Evolutionary conservation across 2,329 filamentous ascomycete species (phyloP).

Genomic region (Colletotrichum liriopes): DNA sequence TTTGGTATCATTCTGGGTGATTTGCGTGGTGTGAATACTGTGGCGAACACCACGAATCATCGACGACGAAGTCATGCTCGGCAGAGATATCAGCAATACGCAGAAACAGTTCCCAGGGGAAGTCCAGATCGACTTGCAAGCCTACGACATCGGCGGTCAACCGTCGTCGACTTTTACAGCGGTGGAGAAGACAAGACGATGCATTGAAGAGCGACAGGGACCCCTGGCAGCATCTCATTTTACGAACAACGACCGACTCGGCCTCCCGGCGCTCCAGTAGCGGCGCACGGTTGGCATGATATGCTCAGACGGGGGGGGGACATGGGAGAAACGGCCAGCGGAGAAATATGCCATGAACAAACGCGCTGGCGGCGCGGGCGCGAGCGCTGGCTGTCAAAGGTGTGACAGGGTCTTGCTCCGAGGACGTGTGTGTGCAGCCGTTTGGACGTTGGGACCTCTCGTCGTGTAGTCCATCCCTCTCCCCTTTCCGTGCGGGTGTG

Average conservation of each 20-base stretch:
- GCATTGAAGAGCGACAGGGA: conserved; percentile 25
- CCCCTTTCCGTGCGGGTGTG: background rate
- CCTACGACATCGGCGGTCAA: conserved; percentile 2
- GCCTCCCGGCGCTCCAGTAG: conserved; percentile 3
- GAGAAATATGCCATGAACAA: background rate
- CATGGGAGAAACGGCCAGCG: background rate
- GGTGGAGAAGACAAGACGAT: conserved; percentile 1
- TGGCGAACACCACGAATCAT: background rate
- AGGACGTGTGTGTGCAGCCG: conserved; percentile 2
- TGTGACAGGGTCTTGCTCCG: conserved; percentile 24
- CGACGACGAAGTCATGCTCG: background rate
- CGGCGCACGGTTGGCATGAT: conserved; percentile 23
- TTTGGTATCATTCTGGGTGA: background rate
- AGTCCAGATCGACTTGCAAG: background rate
- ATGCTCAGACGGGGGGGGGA: conserved; percentile 4
- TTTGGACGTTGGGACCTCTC: background rate
- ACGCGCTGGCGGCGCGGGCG: conserved; percentile 1
- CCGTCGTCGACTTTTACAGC: background rate
- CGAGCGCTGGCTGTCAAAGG: conserved; percentile 17
- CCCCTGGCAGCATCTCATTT: conserved; percentile 38
- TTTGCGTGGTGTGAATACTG: background rate
- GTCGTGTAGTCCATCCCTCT: background rate
- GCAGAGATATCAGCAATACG: background rate
- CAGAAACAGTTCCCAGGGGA: background rate
- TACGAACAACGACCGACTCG: conserved; percentile 11